Evolutionary conservation across 192 early-diverging fungal species (phyloP).

Genomic region (Backusella tarrabulga): DNA sequence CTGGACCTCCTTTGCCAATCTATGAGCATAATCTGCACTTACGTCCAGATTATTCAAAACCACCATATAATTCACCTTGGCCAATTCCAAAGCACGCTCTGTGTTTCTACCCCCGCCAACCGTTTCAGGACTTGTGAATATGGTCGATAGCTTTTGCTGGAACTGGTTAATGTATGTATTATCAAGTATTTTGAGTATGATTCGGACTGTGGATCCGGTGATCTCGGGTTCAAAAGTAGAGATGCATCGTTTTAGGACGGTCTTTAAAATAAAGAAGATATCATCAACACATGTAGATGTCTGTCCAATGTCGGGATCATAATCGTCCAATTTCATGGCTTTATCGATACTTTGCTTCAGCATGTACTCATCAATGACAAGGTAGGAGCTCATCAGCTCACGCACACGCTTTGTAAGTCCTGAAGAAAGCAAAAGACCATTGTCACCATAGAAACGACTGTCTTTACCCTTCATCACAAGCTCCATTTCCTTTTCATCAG

Average conservation of each 20-base stretch:
- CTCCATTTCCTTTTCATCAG: constrained; percentile 17
- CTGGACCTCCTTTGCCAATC: constrained; percentile 67
- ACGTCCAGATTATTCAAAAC: constrained; percentile 89
- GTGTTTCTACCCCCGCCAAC: not conserved
- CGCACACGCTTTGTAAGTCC: constrained; percentile 59
- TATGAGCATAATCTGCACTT: constrained; percentile 74
- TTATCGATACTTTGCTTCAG: constrained; percentile 72
- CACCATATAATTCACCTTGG: constrained; percentile 67
- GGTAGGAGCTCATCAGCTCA: constrained; percentile 65
- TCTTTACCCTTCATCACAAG: constrained; percentile 35
- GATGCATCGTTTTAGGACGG: constrained; percentile 67
- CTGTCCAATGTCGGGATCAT: constrained; percentile 35
- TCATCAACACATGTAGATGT: constrained; percentile 83
- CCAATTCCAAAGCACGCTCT: constrained; percentile 52
- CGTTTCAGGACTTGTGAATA: constrained; percentile 37
- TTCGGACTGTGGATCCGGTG: constrained; percentile 68
- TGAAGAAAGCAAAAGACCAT: constrained; percentile 54
- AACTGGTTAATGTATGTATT: constrained; percentile 64
- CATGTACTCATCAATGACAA: constrained; percentile 76
- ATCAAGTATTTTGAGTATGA: constrained; percentile 64
- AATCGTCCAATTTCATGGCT: constrained; percentile 70
- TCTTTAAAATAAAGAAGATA: constrained; percentile 89
- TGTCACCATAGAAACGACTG: constrained; percentile 46
- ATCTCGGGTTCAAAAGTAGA: constrained; percentile 70
- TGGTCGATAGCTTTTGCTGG: constrained; percentile 54